A percentile compares a stretch with the other conserved stretches of the same genome.
phyloP scores from a whole-genome alignment of 768 basidiomycete species.

The Phlebiopsis gigantea region DNA sequence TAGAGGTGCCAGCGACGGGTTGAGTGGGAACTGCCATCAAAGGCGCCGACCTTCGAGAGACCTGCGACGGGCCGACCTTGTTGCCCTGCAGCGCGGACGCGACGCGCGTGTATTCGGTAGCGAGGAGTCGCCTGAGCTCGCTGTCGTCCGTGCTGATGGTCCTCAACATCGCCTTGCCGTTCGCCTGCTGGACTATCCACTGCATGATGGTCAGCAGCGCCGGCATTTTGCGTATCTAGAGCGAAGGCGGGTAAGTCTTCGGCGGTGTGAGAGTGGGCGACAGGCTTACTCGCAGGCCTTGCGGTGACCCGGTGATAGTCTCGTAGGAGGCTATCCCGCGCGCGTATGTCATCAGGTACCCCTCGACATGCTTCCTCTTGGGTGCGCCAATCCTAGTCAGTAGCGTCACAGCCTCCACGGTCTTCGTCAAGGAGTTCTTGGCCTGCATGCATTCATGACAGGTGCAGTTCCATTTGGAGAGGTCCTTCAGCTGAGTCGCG shows the following conservation, averaged over 20 bases:
- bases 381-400: slow-evolving; percentile 8
- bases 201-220: background rate
- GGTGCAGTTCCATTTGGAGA: slow-evolving; percentile 7
- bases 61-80: background rate
- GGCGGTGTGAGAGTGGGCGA: background rate
- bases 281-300: slow-evolving; percentile 13
- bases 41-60: background rate
- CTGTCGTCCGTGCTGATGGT: slow-evolving; percentile 1
- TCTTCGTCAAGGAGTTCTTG: slow-evolving; percentile 1
- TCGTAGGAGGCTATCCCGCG: slow-evolving; percentile 6
- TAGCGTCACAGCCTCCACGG: background rate
- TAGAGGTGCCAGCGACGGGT: background rate
- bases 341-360: slow-evolving; percentile 3
- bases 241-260: background rate
- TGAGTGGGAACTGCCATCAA: background rate
- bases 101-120: background rate
- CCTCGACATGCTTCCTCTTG: slow-evolving; percentile 15
- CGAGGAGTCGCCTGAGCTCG: background rate
- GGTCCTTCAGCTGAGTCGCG: background rate
- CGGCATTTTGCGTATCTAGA: background rate
- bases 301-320: slow-evolving; percentile 8
- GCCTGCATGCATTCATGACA: slow-evolving; percentile 8
- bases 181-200: background rate
- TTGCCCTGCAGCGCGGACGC: background rate
- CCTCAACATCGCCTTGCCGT: background rate